Evolutionary conservation across 768 basidiomycete genomes (phyloP), one percentile per base, ranked within the genome.

Genomic region (Boletus pseudopeckii): DNA sequence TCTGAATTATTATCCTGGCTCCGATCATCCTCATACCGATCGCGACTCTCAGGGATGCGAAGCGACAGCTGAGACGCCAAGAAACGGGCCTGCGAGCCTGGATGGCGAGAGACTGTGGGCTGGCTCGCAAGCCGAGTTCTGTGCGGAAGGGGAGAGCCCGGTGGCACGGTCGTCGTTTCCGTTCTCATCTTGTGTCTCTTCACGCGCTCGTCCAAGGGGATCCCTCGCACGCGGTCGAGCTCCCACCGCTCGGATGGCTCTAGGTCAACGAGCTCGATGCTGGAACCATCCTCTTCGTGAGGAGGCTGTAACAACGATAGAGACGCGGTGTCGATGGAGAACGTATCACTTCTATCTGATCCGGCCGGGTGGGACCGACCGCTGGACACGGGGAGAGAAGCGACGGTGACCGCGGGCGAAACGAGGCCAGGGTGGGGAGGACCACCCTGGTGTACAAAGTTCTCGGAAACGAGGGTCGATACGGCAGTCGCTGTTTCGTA

Each of bases 401-500:
- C 59, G 36, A 66, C 50, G 32, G 70, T 57, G 53, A 63, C 26
- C 38, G 59, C 53, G 18, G 63, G 55, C 44, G 71, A 67, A 48
- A 45, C 47, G 30, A 66, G 57, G 20, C 62, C 58, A 38, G 66
- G 60, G 54, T 62, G 62, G 22, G 63, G 55, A 6, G 60, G 64
- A 43, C 59, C 70, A 45, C 46, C 58, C 57, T 58, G 63, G 65
- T 67, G 51, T 49, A 73, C 52, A 75, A 64, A 52, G 75, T 77
- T 22, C 73, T 72, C 52, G 63, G 75, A 65, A 61, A 78, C 48
- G 71, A 74, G 61, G 63, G 74, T 53, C 68, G 71, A 54, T 66
- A 77, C 50, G 71, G 79, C 64, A 6, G 77, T 74, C 14, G 77
- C 75, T 9, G 75, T 77, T 68, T 90, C 88, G 55, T 83, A 82